Percentiles rank a stretch among this genome's conserved stretches.
phyloP scores from a whole-genome alignment of 352 stramenopile species.

The Plasmopara halstedii region DNA sequence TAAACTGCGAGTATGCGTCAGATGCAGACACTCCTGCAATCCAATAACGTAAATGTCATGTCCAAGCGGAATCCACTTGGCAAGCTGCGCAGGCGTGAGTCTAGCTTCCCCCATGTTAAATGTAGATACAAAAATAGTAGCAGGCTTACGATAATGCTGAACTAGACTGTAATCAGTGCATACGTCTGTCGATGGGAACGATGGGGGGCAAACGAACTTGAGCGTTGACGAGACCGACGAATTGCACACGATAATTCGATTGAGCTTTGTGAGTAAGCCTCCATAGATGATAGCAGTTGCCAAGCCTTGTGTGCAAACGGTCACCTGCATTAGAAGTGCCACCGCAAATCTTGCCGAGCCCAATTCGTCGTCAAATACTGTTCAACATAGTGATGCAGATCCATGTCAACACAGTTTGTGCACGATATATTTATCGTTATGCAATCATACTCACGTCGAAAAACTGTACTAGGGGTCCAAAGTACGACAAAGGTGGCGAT shows the following conservation, averaged over 20 bases:
- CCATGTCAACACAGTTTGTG: not conserved
- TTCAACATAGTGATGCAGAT: not conserved
- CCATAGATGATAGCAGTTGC: slow-evolving; percentile 60
- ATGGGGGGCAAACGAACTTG: slow-evolving; percentile 29
- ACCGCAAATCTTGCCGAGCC: slow-evolving; percentile 38
- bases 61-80: slow-evolving; percentile 75
- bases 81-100: slow-evolving; percentile 38
- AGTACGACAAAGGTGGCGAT: slow-evolving; percentile 63
- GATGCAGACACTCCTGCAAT: slow-evolving; percentile 82
- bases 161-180: slow-evolving; percentile 15
- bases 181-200: slow-evolving; percentile 22
- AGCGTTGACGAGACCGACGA: slow-evolving; percentile 14
- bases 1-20: slow-evolving; percentile 49
- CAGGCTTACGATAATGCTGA: slow-evolving; percentile 36
- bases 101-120: slow-evolving; percentile 80
- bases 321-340: slow-evolving; percentile 59
- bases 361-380: slow-evolving; percentile 41
- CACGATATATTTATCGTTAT: slow-evolving; percentile 1
- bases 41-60: slow-evolving; percentile 85
- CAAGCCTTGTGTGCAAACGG: slow-evolving; percentile 54
- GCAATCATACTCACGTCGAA: slow-evolving; percentile 34
- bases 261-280: slow-evolving; percentile 34
- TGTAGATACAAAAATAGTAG: slow-evolving; percentile 71
- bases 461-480: slow-evolving; percentile 55
- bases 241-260: slow-evolving; percentile 17